Percentiles rank a stretch among this genome's conserved stretches.
These are phyloP conservation scores for Beauveria pseudobassiana DNA, from an alignment of 2,329 filamentous ascomycete genomes.

Conservation along the genomic window DNA sequence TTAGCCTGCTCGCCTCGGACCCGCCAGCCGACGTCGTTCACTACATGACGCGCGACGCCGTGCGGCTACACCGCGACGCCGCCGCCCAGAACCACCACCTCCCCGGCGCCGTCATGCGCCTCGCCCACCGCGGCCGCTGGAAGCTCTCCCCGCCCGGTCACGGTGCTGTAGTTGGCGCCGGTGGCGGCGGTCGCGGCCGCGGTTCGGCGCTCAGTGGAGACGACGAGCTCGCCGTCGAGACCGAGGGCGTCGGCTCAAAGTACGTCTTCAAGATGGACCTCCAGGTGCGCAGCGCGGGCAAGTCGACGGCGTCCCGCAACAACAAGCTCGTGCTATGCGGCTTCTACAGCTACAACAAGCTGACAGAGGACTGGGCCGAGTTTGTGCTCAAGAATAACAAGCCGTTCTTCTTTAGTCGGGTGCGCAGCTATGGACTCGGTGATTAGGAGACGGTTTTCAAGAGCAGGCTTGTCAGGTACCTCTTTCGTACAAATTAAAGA, in stretches of 20 bases:
- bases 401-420: slow-evolving; percentile 60
- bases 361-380: slow-evolving; percentile 86
- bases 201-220: slow-evolving; percentile 38
- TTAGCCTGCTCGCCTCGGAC: slow-evolving; percentile 71
- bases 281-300: slow-evolving; percentile 56
- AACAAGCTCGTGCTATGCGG: slow-evolving; percentile 85
- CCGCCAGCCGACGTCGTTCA: slow-evolving; percentile 87
- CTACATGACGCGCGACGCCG: slow-evolving; percentile 64
- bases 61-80: slow-evolving; percentile 40
- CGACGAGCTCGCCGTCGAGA: slow-evolving; percentile 74
- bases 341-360: slow-evolving; percentile 82
- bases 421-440: slow-evolving; percentile 52
- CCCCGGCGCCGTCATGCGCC: slow-evolving; percentile 53
- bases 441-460: not conserved
- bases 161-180: slow-evolving; percentile 57
- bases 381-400: slow-evolving; percentile 61
- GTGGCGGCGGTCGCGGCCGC: slow-evolving; percentile 49
- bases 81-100: slow-evolving; percentile 19
- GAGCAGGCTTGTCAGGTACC: no score
- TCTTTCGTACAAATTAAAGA: no score
- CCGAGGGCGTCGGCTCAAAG: slow-evolving; percentile 68
- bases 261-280: slow-evolving; percentile 84
- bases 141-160: slow-evolving; percentile 31
- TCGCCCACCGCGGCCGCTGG: slow-evolving; percentile 54
- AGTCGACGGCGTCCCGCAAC: slow-evolving; percentile 54